Evolutionary conservation across 176 grass and related monocot genomes (phyloP), one percentile per base, ranked within the genome.

Genomic region (Panicum miliaceum): DNA sequence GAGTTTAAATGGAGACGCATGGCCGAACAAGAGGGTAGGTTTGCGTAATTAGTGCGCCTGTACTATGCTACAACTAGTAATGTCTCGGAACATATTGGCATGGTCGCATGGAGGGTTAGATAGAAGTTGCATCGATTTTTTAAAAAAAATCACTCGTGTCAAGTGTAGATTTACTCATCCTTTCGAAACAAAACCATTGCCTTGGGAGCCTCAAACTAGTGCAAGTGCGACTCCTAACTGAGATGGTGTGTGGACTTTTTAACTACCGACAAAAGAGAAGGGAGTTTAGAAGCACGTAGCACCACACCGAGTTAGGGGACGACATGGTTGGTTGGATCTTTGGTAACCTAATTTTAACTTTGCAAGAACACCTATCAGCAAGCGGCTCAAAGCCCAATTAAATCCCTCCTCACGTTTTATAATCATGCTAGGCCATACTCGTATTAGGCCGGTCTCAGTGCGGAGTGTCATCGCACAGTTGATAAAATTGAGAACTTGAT

Each of bases 321-420:
- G 68, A 42, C 37, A 14, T 78, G 13, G 82, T 64, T 80, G 27
- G 42, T 82, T 81, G 64, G 48, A 84, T 84, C 69, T 74, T 57
- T 12, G 40, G 40, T 63, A 68, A 37, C 63, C 71, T 82, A 40
- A 68, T 51, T 77, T 87, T 82, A 58, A 84, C 81, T 88, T 80
- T 16, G 20, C 26, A 22, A 36, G 4, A 67, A 57, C 48, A 40
- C 40, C 29, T 37, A 80, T 58, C 58, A 84, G 36, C 75, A 23
- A 35, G 19, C 20, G 6, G 86, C 66, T 84, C 74, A 16, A 57
- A 64, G 67, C 57, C 68, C 56, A 18, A 62, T 43, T 34, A 75
- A 86, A 64, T 64, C 27, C 38, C 22, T 26, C 43, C 14, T 54
- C 32, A 11, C 11, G 0, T 78, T 83, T 71, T 60, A 19, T 14